Evolutionary conservation across 2,329 filamentous ascomycete species (phyloP), one percentile per base, ranked within the genome.

Genomic region (Trichoderma sp.): DNA sequence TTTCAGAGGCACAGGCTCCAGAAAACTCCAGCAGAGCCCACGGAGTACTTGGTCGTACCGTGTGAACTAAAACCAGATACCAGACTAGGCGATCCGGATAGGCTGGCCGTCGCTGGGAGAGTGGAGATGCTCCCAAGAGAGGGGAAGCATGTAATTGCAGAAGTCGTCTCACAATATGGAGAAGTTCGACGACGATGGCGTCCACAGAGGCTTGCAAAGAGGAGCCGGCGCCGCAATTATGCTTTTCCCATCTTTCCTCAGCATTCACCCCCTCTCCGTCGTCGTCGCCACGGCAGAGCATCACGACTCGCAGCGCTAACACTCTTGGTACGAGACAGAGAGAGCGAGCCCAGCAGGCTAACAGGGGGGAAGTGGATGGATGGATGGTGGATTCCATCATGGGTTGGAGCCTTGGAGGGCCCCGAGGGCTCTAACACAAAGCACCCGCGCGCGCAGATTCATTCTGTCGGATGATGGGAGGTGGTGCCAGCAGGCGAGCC

Each of bases 61-160:
- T 68, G 67, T 37, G 59, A 68, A 56, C 29, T 57, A 56, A 42
- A 35, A 25, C 25, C 22, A 48, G 48, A 52, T 37, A 58, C 39
- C 17, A n/a, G 29, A n/a, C 54, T 67, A 54, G 59, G 54, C 63
- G 67, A 68, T 68, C 67, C 67, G 67, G 63, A 68, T 68, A 56
- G 67, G 61, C 67, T 68, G 67, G 54, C 67, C 67, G 67, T 64
- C 42, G 42, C 35, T 65, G 67, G 67, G 63, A 58, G 52, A 22
- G 67, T 68, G 67, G 61, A 54, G 67, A 32, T 57, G 50, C 25
- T 54, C 52, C 29, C 15, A 52, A 42, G 60, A 48, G 35, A 37
- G 25, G 35, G 52, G 54, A 57, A 56, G 53, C 37, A 59, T 34
- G 63, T 22, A 59, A 54, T 34, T 54, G 52, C 52, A 54, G 22